Base-by-base conservation (phyloP, 768 basidiomycete genomes). In the Boletus edulis region DNA sequence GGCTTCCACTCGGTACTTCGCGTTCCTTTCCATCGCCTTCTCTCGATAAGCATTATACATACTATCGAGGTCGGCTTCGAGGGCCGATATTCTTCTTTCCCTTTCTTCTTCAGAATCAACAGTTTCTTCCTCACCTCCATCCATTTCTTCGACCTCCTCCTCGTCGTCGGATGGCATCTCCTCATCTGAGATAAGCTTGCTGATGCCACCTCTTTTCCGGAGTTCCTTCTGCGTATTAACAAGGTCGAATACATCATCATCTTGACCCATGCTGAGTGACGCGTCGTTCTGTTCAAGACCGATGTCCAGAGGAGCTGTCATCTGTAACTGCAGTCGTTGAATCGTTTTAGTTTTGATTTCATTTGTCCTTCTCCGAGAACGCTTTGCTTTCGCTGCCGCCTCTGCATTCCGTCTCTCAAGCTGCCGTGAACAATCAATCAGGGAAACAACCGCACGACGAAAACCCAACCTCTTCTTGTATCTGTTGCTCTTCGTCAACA, bases 261-360 rank as follows among this genome's bases (percentile, higher is more conserved):
- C 89, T 63, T 89, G 87, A 7, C 90, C 91, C 22, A 81, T 67
- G n/a, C 74, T 77, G 17, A 96, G 78, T 17, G 88, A 78, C 3
- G 83, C 74, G 59, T 96, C 94, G 49, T 81, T 78, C 62, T 89
- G 89, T 64, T 94, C 91, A 55, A 94, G 72, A 68, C 94, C 95
- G 59, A 98, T 94, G 63, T 98, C 97, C 61, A 95, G 76, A n/a
- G 97, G 97, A 18, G 94, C 93, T 13, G 90, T 91, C 97, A 99
- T 99, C 67, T 91, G 88, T 44, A 98, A 79, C 68, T 98, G 97
- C 84, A 98, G 89, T 49, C 95, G 88, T 66, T 93, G 91, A 39
- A 98, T 86, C 1, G 93, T 91, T 60, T 88, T 84, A 29, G 82
- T 78, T 73, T 90, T 92, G 65, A 90, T 77, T 75, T 98, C 97